These are phyloP conservation scores for Xylariaceae sp. DNA, from an alignment of 2,329 filamentous ascomycete species.

Conservation along the genomic window DNA sequence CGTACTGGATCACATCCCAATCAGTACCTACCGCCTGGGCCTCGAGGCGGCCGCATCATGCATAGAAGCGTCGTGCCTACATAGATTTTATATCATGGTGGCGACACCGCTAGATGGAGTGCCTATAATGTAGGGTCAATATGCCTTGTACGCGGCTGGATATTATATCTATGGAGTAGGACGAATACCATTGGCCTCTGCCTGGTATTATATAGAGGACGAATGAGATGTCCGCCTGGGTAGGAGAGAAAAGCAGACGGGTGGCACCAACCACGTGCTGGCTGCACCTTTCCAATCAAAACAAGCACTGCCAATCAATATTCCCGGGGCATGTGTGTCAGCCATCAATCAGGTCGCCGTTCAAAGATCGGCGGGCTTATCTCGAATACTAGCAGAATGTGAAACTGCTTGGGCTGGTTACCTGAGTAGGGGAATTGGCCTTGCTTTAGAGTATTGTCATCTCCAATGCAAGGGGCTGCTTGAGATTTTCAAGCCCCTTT, in stretches of 20 bases:
- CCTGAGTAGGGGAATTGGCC: background rate
- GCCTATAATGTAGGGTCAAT: background rate
- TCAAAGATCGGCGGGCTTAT: background rate
- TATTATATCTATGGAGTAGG: background rate
- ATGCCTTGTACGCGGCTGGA: background rate
- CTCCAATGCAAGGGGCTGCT: background rate
- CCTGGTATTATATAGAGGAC: background rate
- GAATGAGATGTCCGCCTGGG: background rate
- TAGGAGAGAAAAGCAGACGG: background rate
- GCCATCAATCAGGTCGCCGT: background rate
- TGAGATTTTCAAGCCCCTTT: background rate
- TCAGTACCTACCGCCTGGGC: background rate
- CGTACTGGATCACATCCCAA: background rate
- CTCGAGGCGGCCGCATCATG: background rate
- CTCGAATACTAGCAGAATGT: background rate
- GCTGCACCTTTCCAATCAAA: background rate
- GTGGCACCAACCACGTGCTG: background rate
- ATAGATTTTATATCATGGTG: background rate
- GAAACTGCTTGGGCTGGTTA: background rate
- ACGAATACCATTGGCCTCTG: background rate
- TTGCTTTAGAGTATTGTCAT: background rate
- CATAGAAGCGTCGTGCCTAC: background rate
- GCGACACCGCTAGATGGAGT: background rate
- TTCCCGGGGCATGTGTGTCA: background rate
- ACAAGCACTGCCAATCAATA: background rate